Percentiles rank a stretch among this genome's conserved stretches.
Conservation (phyloP, 495 filamentous ascomycete genomes). For the Podospora pseudoanserina region DNA sequence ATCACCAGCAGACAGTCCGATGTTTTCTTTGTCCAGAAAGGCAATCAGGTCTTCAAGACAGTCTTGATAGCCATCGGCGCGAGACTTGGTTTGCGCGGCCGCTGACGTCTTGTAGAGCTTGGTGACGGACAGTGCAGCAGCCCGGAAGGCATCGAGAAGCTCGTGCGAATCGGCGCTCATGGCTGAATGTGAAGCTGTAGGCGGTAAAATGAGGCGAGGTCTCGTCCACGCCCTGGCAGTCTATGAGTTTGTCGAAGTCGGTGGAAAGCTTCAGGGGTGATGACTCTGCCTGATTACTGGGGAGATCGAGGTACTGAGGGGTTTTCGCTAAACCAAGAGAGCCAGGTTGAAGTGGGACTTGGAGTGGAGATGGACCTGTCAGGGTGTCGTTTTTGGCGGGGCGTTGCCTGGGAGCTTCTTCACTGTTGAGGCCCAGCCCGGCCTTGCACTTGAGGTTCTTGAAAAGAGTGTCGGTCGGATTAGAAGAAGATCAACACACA, state of each 20-base stretch:
- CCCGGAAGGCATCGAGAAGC: slow-evolving; percentile 83
- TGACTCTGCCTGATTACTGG: not conserved
- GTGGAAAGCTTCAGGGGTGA: not conserved
- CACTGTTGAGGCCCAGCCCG: not conserved
- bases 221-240: not conserved
- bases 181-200: not conserved
- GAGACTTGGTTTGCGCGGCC: slow-evolving; percentile 67
- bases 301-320: slow-evolving; percentile 12
- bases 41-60: slow-evolving; percentile 83
- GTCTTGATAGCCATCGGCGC: slow-evolving; percentile 83
- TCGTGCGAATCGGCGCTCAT: slow-evolving; percentile 61
- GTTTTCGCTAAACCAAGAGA: slow-evolving; percentile 21
- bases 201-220: not conserved
- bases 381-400: slow-evolving; percentile 1
- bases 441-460: not conserved
- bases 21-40: slow-evolving; percentile 77
- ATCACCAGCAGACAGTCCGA: slow-evolving; percentile 74
- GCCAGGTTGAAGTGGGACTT: slow-evolving; percentile 13
- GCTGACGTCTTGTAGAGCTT: slow-evolving; percentile 92
- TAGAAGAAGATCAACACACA: not conserved
- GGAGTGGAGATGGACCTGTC: slow-evolving; percentile 4
- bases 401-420: not conserved
- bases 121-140: slow-evolving; percentile 89
- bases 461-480: not conserved
- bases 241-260: slow-evolving; percentile 1